phyloP scores from a whole-genome alignment of 148 eudicot species.

The Drosera capensis region DNA sequence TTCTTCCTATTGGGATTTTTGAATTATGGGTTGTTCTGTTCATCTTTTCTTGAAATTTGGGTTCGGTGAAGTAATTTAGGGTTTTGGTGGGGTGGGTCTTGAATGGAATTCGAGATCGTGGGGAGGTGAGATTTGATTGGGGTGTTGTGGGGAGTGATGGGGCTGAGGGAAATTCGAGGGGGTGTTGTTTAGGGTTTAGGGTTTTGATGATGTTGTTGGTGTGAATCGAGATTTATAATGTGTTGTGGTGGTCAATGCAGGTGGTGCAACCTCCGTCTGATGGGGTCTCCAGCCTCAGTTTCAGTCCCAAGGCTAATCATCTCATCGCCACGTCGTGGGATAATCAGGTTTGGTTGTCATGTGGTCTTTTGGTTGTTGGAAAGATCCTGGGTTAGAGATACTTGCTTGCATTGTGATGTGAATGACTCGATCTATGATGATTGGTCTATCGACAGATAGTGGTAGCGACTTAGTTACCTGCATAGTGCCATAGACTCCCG shows the following conservation, averaged over 20 bases:
- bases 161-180: too few species aligned
- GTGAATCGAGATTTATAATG: too few species aligned
- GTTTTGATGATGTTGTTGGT: too few species aligned
- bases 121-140: neutral
- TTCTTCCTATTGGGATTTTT: neutral
- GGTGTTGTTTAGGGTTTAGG: too few species aligned
- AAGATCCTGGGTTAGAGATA: neutral
- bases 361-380: neutral
- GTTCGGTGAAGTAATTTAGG: too few species aligned
- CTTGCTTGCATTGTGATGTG: neutral
- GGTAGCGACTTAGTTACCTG: too few species aligned
- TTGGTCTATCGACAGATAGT: too few species aligned
- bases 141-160: neutral
- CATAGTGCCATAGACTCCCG: too few species aligned
- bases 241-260: too few species aligned
- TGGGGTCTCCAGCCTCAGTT: constrained; percentile 7
- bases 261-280: neutral
- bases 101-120: too few species aligned
- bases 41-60: neutral
- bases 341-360: constrained; percentile 48
- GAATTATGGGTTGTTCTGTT: neutral
- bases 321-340: constrained; percentile 96
- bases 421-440: neutral
- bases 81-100: too few species aligned
- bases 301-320: constrained; percentile 87